Evolutionary conservation across 2,329 filamentous ascomycete species (phyloP).

Genomic region (Diaporthe sp.): DNA sequence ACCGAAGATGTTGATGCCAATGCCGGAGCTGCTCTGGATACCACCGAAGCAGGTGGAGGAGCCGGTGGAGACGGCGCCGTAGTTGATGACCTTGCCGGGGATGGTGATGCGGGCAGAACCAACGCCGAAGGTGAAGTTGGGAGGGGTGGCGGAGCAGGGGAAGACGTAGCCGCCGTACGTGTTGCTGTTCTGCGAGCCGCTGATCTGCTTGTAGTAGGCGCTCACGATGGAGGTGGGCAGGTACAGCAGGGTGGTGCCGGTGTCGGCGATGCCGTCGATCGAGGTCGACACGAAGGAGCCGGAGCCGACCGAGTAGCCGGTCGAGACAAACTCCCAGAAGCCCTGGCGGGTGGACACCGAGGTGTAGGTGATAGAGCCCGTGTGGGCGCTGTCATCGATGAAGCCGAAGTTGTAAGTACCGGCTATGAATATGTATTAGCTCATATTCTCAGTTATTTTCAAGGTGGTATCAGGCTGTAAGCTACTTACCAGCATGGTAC

Average conservation of each 20-base stretch:
- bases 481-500: slow-evolving; percentile 44
- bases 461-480: background rate
- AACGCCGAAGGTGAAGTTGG: slow-evolving; percentile 41
- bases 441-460: background rate
- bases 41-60: slow-evolving; percentile 41
- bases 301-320: slow-evolving; percentile 50
- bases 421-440: slow-evolving; percentile 13
- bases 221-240: slow-evolving; percentile 58
- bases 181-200: slow-evolving; percentile 52
- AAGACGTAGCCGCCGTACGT: slow-evolving; percentile 39
- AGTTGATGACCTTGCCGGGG: slow-evolving; percentile 41
- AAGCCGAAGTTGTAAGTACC: slow-evolving; percentile 50
- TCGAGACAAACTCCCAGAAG: slow-evolving; percentile 69
- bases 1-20: slow-evolving; percentile 46
- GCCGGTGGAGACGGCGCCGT: slow-evolving; percentile 33
- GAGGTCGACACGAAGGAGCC: slow-evolving; percentile 48
- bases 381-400: slow-evolving; percentile 68
- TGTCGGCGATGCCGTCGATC: slow-evolving; percentile 64
- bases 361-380: slow-evolving; percentile 67
- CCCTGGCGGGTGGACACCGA: slow-evolving; percentile 66
- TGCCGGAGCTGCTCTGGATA: slow-evolving; percentile 37
- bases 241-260: slow-evolving; percentile 68
- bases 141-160: slow-evolving; percentile 41
- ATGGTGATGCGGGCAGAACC: slow-evolving; percentile 39
- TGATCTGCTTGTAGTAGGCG: slow-evolving; percentile 63